Evolutionary conservation across 768 basidiomycete species (phyloP).

Genomic region (Pleurotus djamor): DNA sequence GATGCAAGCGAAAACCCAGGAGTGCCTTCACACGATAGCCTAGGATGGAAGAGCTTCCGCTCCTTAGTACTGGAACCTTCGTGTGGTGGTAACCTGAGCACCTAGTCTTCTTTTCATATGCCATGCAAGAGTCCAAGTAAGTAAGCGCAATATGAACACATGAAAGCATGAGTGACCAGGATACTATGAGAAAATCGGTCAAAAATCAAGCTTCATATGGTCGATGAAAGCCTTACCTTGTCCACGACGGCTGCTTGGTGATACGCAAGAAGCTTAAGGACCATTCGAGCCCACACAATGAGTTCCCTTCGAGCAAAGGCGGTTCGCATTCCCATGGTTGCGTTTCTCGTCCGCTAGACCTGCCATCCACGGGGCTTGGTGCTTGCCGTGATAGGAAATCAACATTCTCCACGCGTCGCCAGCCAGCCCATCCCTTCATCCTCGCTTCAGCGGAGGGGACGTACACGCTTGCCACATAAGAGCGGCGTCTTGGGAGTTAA

Average conservation of each 20-base stretch:
- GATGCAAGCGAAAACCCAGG: background rate
- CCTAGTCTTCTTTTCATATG: background rate
- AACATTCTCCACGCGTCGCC: conserved; percentile 1
- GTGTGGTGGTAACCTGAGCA: background rate
- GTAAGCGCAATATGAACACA: background rate
- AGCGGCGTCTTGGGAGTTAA: background rate
- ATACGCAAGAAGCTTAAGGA: background rate
- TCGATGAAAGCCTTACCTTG: background rate
- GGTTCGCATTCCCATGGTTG: conserved; percentile 1
- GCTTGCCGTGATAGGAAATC: conserved; percentile 4
- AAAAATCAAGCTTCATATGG: background rate
- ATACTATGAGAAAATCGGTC: no score
- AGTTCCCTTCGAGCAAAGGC: background rate
- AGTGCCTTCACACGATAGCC: conserved; percentile 3
- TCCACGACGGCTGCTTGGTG: background rate
- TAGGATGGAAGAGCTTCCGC: background rate
- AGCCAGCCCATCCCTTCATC: background rate
- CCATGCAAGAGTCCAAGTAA: background rate
- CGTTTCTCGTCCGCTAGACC: background rate
- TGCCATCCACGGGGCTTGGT: background rate
- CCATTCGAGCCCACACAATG: background rate
- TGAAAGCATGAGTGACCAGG: background rate
- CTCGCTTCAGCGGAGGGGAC: background rate
- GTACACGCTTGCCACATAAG: conserved; percentile 4
- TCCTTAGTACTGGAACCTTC: no score